phyloP scores from a whole-genome alignment of 805 yeast species.

The Candida andamanensis region DNA sequence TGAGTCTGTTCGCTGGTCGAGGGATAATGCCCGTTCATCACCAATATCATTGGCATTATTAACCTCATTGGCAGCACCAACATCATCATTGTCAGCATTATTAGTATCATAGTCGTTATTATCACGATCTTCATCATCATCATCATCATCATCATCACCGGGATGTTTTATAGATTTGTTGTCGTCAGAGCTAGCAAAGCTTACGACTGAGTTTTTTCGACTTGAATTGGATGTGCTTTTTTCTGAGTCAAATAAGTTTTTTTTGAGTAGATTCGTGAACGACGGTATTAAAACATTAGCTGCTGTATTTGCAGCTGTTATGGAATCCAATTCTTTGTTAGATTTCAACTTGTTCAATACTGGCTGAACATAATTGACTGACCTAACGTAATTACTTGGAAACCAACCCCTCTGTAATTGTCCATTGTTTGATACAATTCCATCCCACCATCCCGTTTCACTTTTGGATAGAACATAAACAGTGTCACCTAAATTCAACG shows the following conservation, averaged over 20 bases:
- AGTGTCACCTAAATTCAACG: constrained; percentile 60
- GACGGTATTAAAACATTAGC: constrained; percentile 42
- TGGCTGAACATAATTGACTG: constrained; percentile 41
- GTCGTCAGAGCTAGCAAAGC: constrained; percentile 43
- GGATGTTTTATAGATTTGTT: too few relatives aligned
- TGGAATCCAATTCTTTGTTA: constrained; percentile 37
- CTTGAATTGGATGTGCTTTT: constrained; percentile 27
- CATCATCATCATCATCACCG: constrained; percentile 1
- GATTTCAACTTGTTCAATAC: constrained; percentile 32
- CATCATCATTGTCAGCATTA: not conserved
- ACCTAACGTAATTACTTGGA: constrained; percentile 59
- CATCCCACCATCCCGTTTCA: constrained; percentile 86
- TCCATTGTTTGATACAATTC: constrained; percentile 43
- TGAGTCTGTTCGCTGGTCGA: not conserved
- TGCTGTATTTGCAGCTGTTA: constrained; percentile 44
- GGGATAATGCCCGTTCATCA: not conserved
- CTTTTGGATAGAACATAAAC: constrained; percentile 63
- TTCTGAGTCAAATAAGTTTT: constrained; percentile 29
- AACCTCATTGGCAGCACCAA: not conserved
- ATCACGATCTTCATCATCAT: constrained; percentile 1
- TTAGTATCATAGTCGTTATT: not conserved
- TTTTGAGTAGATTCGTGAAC: constrained; percentile 33
- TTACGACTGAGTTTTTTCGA: constrained; percentile 45
- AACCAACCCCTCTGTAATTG: constrained; percentile 74
- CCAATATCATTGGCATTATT: not conserved